Evolutionary conservation across 202 grass and related monocot species (phyloP).

Genomic region (Hordeum pubiflorum): DNA sequence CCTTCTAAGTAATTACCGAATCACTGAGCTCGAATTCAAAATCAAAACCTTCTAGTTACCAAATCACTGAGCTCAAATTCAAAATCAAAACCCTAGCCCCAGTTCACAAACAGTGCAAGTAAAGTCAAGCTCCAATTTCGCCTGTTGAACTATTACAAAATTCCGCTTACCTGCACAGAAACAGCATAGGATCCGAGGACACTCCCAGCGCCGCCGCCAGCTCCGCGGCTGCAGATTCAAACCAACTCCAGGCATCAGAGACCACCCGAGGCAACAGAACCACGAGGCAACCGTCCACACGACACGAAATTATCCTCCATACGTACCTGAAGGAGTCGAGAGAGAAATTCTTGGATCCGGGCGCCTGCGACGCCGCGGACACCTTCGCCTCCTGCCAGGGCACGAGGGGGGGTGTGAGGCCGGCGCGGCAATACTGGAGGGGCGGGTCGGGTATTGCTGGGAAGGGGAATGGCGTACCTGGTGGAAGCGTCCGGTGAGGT

Average conservation of each 20-base stretch:
- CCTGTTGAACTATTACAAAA: background rate
- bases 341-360: slow-evolving; percentile 52
- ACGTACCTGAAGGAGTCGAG: slow-evolving; percentile 55
- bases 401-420: slow-evolving; percentile 17
- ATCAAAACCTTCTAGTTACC: background rate
- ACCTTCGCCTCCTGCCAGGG: slow-evolving; percentile 52
- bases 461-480: slow-evolving; percentile 43
- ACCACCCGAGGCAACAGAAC: background rate
- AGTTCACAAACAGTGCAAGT: background rate
- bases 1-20: background rate
- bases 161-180: slow-evolving; percentile 63
- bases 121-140: background rate
- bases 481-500: slow-evolving; percentile 84
- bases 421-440: background rate
- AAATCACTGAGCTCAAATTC: slow-evolving; percentile 5
- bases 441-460: background rate
- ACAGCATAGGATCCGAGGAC: slow-evolving; percentile 83
- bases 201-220: slow-evolving; percentile 38
- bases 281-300: background rate
- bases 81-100: slow-evolving; percentile 14
- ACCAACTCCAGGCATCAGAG: slow-evolving; percentile 1
- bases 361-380: slow-evolving; percentile 30
- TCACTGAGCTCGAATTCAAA: background rate
- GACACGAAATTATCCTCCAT: background rate
- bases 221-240: slow-evolving; percentile 45